Evolutionary conservation across 2,329 filamentous ascomycete genomes (phyloP), one percentile per base, ranked within the genome.

Genomic region (Metarhizium guizhouense): DNA sequence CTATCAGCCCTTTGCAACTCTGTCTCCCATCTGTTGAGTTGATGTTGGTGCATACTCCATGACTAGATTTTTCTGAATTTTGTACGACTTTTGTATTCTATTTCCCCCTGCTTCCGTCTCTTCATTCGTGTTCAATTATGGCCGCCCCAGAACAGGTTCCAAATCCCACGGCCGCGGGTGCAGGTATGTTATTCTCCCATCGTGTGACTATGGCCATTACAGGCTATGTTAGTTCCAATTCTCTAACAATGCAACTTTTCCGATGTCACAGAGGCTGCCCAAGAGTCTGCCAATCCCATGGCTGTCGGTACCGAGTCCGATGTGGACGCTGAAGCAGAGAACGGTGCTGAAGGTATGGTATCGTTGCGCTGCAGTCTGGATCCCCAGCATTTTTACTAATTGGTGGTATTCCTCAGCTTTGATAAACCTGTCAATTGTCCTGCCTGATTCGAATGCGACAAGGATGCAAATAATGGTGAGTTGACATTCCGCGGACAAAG

Each of bases 381-480:
- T 29, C 16, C 18, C 10, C 29, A 30, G 25, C 3, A 25, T 25
- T 25, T 18, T 34, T 25, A 4, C 14, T 51, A 32, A 43, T 45
- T 49, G 20, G 56, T 43, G 48, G 18, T 18, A 7, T 34, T n/a
- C 7, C 25, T 7, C 45, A 77, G 79, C 79, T 56, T 72, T 84
- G 53, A 77, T 83, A 64, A 76, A 77, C 58, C 67, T 96, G 66
- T 88, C 84, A 58, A 84, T 97, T 66, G 83, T 87, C 70, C 82
- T 96, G 57, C 93, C 93, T 55, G 87, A 92, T 68, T 82, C 85
- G 64, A 64, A 69, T 56, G 84, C 88, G 13, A 81, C 84, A 64
- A 85, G 89, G 72, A 88, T 95, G 66, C 84, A 92, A 69, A 85
- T 96, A 63, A 92, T 90, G 83, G 91, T 95, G 72, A 73, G 81